Evolutionary conservation across 441 rosid genomes (phyloP).

Genomic region (Francoa sonchifolia): DNA sequence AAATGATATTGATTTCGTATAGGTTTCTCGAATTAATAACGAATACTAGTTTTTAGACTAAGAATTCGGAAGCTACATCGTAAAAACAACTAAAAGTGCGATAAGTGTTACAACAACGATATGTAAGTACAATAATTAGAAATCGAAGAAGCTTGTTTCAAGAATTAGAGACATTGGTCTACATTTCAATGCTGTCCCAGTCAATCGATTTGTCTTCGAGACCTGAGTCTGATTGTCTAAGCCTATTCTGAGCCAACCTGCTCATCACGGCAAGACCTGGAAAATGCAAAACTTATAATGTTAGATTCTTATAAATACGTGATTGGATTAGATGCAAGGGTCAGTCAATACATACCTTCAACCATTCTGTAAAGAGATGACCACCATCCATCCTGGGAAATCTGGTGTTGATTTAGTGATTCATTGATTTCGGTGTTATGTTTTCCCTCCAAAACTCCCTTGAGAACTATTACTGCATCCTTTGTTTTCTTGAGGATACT

Average conservation of each 20-base stretch:
- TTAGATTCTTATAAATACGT: neutral
- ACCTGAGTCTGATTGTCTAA: slow-evolving; percentile 34
- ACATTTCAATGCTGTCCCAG: slow-evolving; percentile 67
- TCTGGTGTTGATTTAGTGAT: slow-evolving; percentile 39
- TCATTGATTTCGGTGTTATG: slow-evolving; percentile 64
- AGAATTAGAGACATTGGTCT: slow-evolving; percentile 1
- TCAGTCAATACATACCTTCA: slow-evolving; percentile 41
- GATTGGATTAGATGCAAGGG: neutral
- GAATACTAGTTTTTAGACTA: too few species aligned
- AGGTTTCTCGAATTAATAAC: too few species aligned
- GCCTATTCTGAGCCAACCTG: slow-evolving; percentile 45
- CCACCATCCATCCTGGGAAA: slow-evolving; percentile 87
- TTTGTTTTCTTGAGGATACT: slow-evolving; percentile 71
- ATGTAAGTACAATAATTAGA: too few species aligned
- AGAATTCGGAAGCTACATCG: too few species aligned
- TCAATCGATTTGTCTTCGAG: slow-evolving; percentile 50
- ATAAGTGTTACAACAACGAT: too few species aligned
- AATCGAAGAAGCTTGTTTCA: too few species aligned
- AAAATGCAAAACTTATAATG: neutral
- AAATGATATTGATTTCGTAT: too few species aligned
- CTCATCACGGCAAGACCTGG: slow-evolving; percentile 84
- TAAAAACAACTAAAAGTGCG: too few species aligned
- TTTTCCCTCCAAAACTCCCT: slow-evolving; percentile 79
- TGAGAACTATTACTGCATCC: slow-evolving; percentile 74
- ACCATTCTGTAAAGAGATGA: slow-evolving; percentile 78